Conservation (phyloP, 306 rosid species). For the Gillenia trifoliata region DNA sequence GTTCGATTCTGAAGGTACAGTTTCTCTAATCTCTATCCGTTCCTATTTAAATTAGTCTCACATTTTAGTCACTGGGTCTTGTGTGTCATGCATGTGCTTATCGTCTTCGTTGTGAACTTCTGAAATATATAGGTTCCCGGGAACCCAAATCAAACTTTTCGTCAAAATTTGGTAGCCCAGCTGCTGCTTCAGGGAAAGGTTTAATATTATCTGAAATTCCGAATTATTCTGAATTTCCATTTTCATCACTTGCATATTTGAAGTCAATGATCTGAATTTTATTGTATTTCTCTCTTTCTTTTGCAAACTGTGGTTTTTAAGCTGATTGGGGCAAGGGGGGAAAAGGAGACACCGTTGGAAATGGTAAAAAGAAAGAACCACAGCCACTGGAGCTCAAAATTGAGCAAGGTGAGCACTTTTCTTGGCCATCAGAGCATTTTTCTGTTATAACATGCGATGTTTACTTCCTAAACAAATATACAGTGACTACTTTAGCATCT, state of each 20-base stretch:
- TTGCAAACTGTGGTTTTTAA: conserved; percentile 17
- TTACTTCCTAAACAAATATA: conserved; percentile 5
- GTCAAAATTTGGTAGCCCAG: conserved; percentile 36
- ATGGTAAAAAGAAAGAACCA: conserved; percentile 45
- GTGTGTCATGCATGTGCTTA: conserved; percentile 2
- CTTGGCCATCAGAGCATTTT: conserved; percentile 8
- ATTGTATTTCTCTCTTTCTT: conserved; percentile 7
- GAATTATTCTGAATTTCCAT: conserved; percentile 12
- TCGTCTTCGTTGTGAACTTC: background rate
- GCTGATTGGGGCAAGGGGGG: conserved; percentile 47
- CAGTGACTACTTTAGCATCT: background rate
- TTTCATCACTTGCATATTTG: background rate
- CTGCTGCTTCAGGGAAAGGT: conserved; percentile 35
- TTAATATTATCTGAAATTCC: conserved; percentile 1
- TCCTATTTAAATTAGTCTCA: background rate
- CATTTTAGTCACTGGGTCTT: background rate
- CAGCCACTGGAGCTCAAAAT: conserved; percentile 46
- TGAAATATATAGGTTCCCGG: conserved; percentile 22
- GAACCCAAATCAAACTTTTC: conserved; percentile 26
- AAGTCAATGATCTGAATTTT: background rate
- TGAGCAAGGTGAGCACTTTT: conserved; percentile 56
- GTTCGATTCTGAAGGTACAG: conserved; percentile 53
- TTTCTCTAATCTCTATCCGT: background rate
- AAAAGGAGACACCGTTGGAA: conserved; percentile 49
- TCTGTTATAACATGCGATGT: conserved; percentile 5